A percentile compares a stretch with the other conserved stretches of the same genome.
Conservation (phyloP, 352 stramenopile genomes). For the Phytophthora europaea region DNA sequence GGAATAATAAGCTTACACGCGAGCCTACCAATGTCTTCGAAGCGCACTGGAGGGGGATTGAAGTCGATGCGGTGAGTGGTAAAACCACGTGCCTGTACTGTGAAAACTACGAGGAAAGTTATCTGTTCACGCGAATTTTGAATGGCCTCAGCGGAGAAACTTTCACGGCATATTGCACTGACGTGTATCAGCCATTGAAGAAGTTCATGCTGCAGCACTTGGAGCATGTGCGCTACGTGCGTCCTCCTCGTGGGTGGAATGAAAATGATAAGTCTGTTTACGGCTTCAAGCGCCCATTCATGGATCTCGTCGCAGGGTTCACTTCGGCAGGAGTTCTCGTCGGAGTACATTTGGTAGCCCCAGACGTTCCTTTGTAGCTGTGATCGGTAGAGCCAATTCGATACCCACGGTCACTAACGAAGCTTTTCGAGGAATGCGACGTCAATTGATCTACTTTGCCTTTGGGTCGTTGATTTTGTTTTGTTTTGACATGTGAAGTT, state of each 20-base stretch:
- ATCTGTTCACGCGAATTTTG: background rate
- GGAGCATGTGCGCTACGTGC: slow-evolving; percentile 15
- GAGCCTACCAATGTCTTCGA: background rate
- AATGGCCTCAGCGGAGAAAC: background rate
- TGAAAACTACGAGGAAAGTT: background rate
- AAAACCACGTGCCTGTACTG: slow-evolving; percentile 12
- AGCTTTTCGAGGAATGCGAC: background rate
- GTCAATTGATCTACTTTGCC: too few relatives aligned
- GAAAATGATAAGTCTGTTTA: background rate
- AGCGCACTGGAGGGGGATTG: slow-evolving; percentile 10
- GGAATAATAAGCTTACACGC: background rate
- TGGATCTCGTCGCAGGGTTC: slow-evolving; percentile 14
- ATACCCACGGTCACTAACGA: too few relatives aligned
- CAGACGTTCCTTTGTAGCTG: background rate
- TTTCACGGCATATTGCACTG: background rate
- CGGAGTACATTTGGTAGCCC: slow-evolving; percentile 2
- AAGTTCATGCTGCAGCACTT: slow-evolving; percentile 16
- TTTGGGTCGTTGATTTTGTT: too few relatives aligned
- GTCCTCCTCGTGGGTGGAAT: slow-evolving; percentile 5
- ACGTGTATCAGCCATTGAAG: slow-evolving; percentile 15
- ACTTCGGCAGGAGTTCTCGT: slow-evolving; percentile 6
- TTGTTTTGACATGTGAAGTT: too few relatives aligned
- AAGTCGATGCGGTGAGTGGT: background rate
- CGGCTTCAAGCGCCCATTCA: background rate
- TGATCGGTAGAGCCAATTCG: too few relatives aligned